Evolutionary conservation across 2,329 filamentous ascomycete genomes (phyloP).

Genomic region (Albophoma yamanashiensis): DNA sequence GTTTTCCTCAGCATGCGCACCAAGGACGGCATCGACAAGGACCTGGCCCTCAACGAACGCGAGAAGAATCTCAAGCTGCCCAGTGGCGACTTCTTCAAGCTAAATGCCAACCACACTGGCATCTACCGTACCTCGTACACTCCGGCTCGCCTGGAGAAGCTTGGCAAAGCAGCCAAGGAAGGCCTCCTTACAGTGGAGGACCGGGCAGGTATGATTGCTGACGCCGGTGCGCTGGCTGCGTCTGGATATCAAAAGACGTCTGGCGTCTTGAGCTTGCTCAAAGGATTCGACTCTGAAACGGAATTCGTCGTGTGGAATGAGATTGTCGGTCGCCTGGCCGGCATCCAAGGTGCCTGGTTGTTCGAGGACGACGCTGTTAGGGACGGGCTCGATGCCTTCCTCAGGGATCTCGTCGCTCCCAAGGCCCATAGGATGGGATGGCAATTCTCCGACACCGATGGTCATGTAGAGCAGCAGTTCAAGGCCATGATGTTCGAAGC

Average conservation of each 20-base stretch:
- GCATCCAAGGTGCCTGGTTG: constrained; percentile 78
- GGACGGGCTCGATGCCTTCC: constrained; percentile 73
- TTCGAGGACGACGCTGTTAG: constrained; percentile 60
- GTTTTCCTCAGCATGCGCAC: constrained; percentile 81
- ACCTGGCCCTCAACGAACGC: constrained; percentile 30
- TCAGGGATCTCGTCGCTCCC: constrained; percentile 62
- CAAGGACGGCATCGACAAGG: constrained; percentile 69
- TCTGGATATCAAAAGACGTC: constrained; percentile 93
- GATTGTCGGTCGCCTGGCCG: constrained; percentile 66
- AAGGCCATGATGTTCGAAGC: constrained; percentile 83
- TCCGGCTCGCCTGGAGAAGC: constrained; percentile 73
- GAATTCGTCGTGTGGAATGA: constrained; percentile 96
- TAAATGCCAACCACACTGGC: constrained; percentile 89
- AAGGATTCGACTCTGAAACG: constrained; percentile 71
- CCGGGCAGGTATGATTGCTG: constrained; percentile 86
- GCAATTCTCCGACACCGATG: constrained; percentile 75
- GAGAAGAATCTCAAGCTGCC: constrained; percentile 70
- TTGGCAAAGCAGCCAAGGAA: constrained; percentile 71
- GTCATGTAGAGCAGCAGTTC: constrained; percentile 87
- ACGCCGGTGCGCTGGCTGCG: constrained; percentile 79
- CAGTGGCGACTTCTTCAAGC: constrained; percentile 83
- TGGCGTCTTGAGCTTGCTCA: constrained; percentile 72
- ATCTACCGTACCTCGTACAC: constrained; percentile 87
- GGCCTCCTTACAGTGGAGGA: constrained; percentile 73
- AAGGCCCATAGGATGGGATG: constrained; percentile 85